These are phyloP conservation scores for Macadamia integrifolia DNA, from an alignment of 164 flowering plant species.

Conservation along the genomic window DNA sequence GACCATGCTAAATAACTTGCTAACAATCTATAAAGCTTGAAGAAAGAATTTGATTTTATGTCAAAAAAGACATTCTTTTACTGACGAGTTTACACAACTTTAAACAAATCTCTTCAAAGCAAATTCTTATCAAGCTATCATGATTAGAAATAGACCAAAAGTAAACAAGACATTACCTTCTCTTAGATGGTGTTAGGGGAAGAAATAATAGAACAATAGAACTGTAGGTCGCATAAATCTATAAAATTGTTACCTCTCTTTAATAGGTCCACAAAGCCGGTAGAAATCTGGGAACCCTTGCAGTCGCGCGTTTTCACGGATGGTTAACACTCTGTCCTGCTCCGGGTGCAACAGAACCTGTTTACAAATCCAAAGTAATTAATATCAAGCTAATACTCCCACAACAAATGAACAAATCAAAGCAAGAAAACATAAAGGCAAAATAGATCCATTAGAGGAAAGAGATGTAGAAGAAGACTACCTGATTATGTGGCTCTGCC, in stretches of 20 bases:
- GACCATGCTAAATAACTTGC: no score
- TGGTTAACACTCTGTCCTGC: conserved; percentile 74
- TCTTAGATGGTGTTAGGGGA: no score
- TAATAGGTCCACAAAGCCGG: conserved; percentile 50
- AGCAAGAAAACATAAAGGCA: neutral
- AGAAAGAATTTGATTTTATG: no score
- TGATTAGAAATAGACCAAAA: no score
- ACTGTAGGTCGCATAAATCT: no score
- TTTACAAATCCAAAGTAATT: neutral
- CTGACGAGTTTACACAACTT: no score
- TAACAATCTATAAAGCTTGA: no score
- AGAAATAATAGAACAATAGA: no score
- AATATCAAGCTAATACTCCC: neutral
- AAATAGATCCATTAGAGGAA: neutral
- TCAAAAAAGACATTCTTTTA: no score
- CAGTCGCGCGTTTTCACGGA: conserved; percentile 80
- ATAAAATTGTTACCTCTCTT: conserved; percentile 39
- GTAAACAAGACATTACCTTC: no score
- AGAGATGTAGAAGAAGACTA: conserved; percentile 1
- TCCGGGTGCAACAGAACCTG: conserved; percentile 61
- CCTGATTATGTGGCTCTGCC: conserved; percentile 95
- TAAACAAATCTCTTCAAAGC: no score
- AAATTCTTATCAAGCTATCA: no score
- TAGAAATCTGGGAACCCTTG: conserved; percentile 84
- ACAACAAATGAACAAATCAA: neutral